Conservation (phyloP, 257 asterid genomes). For the Verbena officinalis region DNA sequence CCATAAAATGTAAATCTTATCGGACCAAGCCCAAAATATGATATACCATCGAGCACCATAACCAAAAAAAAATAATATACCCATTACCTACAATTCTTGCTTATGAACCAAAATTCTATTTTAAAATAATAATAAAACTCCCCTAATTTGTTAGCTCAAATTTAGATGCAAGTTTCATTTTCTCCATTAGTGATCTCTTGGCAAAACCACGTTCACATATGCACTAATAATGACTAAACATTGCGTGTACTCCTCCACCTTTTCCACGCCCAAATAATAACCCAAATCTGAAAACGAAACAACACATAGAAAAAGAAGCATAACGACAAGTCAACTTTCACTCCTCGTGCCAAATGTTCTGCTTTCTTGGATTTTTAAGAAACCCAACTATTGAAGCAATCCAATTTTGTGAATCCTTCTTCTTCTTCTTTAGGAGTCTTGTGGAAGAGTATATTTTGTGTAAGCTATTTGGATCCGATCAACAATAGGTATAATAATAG, state of each 20-base stretch:
- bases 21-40: too few relatives aligned
- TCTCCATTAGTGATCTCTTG: constrained; percentile 7
- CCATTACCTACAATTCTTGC: too few relatives aligned
- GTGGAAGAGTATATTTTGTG: not conserved
- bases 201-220: constrained; percentile 34
- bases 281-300: not conserved
- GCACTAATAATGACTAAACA: constrained; percentile 14
- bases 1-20: too few relatives aligned
- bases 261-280: not conserved
- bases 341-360: constrained; percentile 10
- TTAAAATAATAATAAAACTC: too few relatives aligned
- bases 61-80: too few relatives aligned
- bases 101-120: too few relatives aligned
- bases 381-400: constrained; percentile 19
- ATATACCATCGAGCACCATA: too few relatives aligned
- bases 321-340: constrained; percentile 26
- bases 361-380: constrained; percentile 16
- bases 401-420: not conserved
- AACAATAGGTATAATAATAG: not conserved
- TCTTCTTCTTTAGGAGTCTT: not conserved
- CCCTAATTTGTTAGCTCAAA: too few relatives aligned
- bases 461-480: not conserved
- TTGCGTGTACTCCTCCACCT: constrained; percentile 39
- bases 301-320: constrained; percentile 1
- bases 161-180: constrained; percentile 15